These are phyloP conservation scores for Platanthera zijinensis DNA, from an alignment of 106 monocot genomes.

Conservation along the genomic window DNA sequence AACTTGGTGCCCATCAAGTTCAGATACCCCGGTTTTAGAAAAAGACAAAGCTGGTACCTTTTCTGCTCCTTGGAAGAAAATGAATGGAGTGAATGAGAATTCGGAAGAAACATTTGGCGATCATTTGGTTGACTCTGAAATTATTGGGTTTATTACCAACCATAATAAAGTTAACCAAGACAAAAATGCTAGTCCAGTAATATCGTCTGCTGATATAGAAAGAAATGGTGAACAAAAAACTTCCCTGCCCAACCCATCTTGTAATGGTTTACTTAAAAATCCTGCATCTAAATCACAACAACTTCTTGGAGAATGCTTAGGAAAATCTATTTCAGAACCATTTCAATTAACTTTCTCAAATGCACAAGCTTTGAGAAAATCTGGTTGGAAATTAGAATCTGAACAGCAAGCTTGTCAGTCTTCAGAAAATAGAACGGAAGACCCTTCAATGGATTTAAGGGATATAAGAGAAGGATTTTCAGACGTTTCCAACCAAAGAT, in stretches of 20 bases:
- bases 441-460: slow-evolving; percentile 8
- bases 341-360: slow-evolving; percentile 1
- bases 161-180: not conserved
- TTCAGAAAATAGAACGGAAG: slow-evolving; percentile 5
- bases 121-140: not conserved
- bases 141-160: not conserved
- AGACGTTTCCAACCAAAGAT: not conserved
- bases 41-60: not conserved
- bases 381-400: slow-evolving; percentile 18
- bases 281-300: too few species aligned
- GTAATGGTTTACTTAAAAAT: not conserved
- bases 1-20: not conserved
- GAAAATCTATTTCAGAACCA: slow-evolving; percentile 6
- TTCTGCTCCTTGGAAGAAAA: not conserved
- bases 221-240: slow-evolving; percentile 5
- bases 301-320: not conserved
- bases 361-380: not conserved
- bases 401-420: slow-evolving; percentile 8
- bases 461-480: slow-evolving; percentile 6
- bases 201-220: slow-evolving; percentile 5
- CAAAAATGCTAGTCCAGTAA: not conserved
- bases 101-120: not conserved
- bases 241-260: not conserved
- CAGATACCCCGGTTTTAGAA: slow-evolving; percentile 1
- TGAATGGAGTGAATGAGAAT: not conserved